Evolutionary conservation across 176 grass and related monocot genomes (phyloP).

Genomic region (Thalia dealbata): DNA sequence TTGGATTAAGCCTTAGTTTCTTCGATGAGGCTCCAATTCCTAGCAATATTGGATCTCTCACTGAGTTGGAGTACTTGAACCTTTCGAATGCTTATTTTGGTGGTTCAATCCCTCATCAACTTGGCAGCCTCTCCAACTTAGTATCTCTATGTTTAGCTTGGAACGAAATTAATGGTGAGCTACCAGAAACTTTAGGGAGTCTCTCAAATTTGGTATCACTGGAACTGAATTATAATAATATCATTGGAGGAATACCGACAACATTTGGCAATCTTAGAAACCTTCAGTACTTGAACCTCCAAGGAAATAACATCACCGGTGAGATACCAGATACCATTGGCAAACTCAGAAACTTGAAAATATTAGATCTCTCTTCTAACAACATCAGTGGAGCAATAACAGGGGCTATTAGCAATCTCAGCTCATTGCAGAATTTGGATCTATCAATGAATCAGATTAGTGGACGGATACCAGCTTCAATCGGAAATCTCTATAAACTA

Average conservation of each 20-base stretch:
- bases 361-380: slow-evolving; percentile 5
- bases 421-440: not conserved
- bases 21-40: no score
- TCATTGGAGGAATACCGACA: not conserved
- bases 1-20: no score
- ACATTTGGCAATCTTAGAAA: not conserved
- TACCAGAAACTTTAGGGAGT: not conserved
- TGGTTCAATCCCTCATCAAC: no score
- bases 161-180: not conserved
- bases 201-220: not conserved
- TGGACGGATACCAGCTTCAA: not conserved
- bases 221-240: not conserved
- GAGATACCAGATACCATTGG: not conserved
- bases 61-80: no score
- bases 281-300: not conserved
- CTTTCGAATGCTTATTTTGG: no score
- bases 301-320: not conserved
- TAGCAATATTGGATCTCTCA: no score
- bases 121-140: not conserved
- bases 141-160: slow-evolving; percentile 1
- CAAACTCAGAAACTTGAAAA: slow-evolving; percentile 3
- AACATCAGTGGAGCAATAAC: not conserved
- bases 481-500: not conserved
- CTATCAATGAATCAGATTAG: not conserved
- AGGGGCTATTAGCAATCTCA: not conserved